Percentiles rank a stretch among this genome's conserved stretches.
These are phyloP conservation scores for Aspergillus tanneri DNA, from an alignment of 2,329 filamentous ascomycete genomes.

Conservation along the genomic window DNA sequence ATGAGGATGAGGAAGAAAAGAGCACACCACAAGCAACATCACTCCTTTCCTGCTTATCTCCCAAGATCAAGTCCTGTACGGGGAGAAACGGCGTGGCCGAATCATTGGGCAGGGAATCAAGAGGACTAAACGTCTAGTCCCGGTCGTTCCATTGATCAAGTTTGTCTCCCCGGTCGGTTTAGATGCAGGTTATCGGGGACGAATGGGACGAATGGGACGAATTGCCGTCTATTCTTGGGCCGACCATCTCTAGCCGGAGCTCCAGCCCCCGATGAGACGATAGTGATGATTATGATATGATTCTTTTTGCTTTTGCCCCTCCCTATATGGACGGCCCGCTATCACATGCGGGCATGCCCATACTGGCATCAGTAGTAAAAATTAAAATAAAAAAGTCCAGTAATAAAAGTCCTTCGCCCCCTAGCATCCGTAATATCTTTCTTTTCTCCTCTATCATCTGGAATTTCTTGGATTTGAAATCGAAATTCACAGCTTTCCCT, in stretches of 20 bases:
- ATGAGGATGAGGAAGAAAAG: not conserved
- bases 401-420: not conserved
- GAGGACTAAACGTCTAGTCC: conserved; percentile 14
- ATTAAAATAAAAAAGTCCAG: too few species aligned
- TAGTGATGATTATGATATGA: conserved; percentile 8
- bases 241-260: not conserved
- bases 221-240: conserved; percentile 1
- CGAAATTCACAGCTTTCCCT: too few species aligned
- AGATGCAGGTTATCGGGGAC: conserved; percentile 12
- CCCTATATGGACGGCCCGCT: conserved; percentile 5
- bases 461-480: too few species aligned
- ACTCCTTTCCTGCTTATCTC: not conserved
- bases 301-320: too few species aligned
- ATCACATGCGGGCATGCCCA: conserved; percentile 11
- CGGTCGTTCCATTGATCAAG: conserved; percentile 3
- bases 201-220: conserved; percentile 8
- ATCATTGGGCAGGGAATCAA: not conserved
- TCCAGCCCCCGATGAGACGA: conserved; percentile 11
- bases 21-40: not conserved
- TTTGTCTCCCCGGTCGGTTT: conserved; percentile 16
- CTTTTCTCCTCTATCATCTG: conserved; percentile 1
- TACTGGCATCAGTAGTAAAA: conserved; percentile 17
- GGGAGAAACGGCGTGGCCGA: not conserved
- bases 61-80: not conserved
- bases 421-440: conserved; percentile 5